Evolutionary conservation across 345 rosid species (phyloP), one percentile per base, ranked within the genome.

Genomic region (Brassica cretica): DNA sequence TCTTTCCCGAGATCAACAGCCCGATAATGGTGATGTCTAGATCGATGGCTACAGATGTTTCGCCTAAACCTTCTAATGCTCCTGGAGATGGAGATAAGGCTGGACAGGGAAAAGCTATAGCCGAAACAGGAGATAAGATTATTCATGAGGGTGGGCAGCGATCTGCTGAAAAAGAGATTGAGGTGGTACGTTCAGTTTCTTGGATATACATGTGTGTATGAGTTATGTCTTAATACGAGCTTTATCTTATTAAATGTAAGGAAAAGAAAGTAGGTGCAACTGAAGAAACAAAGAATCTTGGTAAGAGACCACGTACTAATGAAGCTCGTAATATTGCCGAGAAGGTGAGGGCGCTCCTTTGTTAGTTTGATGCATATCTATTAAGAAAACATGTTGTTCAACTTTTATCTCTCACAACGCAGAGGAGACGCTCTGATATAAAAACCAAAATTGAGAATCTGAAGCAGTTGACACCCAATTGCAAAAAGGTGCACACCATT

Each of bases 361-460:
- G 15, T 18, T 46, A 27, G 30, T 27, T 27, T 27, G 30, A 3
- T 27, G 30, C 30, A 27, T 61, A 15, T 68, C 15, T n/a, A 2
- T 5, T 14, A 44, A 32, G 12, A 30, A 41, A 46, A 49, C 2
- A 61, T 1, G 3, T 10, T 32, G 39, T 39, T 33, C 19, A 62
- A 5, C 53, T 62, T 53, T 75, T 59, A 18, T 44, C 0, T 77
- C 66, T 39, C 2, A 21, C 19, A 63, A 39, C 12, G 25, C 60
- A 77, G 80, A 77, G 60, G 16, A 64, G 66, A 71, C 71, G 76
- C 44, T 24, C 7, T 11, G 14, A 53, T 64, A 64, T 77, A 55
- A 64, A 2, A 3, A 12, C 1, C 12, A 71, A 53, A 56, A 30
- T 64, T 16, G 8, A 70, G 15, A 55, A 58, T 14, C 16, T 71